Evolutionary conservation across 2,329 filamentous ascomycete genomes (phyloP).

Genomic region (Alternaria postmessia): DNA sequence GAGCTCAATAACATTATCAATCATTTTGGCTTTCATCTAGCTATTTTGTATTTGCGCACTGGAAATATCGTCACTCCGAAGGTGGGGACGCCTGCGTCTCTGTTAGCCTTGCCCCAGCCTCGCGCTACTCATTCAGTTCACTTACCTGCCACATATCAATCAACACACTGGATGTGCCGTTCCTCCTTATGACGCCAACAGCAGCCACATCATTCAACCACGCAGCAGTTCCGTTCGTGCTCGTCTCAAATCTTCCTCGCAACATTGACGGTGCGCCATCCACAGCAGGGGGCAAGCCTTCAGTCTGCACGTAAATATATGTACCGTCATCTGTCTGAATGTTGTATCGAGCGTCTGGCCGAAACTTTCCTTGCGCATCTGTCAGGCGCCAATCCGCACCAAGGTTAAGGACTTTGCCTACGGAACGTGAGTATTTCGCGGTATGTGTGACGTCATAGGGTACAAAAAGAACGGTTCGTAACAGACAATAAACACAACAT

Average conservation of each 20-base stretch:
- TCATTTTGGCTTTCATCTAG: not conserved
- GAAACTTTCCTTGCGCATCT: slow-evolving; percentile 33
- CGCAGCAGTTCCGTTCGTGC: slow-evolving; percentile 40
- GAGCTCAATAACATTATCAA: not conserved
- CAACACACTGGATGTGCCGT: slow-evolving; percentile 26
- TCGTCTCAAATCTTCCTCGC: slow-evolving; percentile 47
- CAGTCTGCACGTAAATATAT: slow-evolving; percentile 46
- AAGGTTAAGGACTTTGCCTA: slow-evolving; percentile 44
- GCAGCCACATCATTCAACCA: slow-evolving; percentile 52
- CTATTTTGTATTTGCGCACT: not conserved
- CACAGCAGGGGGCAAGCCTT: slow-evolving; percentile 34
- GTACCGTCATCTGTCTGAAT: slow-evolving; percentile 48
- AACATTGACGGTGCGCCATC: slow-evolving; percentile 40
- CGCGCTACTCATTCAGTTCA: not conserved
- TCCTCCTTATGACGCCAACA: slow-evolving; percentile 33
- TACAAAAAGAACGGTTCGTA: not conserved
- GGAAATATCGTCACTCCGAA: not conserved
- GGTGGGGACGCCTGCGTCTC: slow-evolving; percentile 3
- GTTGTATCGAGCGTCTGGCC: slow-evolving; percentile 50
- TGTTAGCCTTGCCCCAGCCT: not conserved
- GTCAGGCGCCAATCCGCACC: slow-evolving; percentile 52
- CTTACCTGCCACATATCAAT: slow-evolving; percentile 42
- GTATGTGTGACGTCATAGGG: slow-evolving; percentile 12
- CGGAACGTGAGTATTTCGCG: slow-evolving; percentile 10
- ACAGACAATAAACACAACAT: not conserved